Conservation (phyloP, 495 filamentous ascomycete genomes). For the Clohesyomyces aquaticus region DNA sequence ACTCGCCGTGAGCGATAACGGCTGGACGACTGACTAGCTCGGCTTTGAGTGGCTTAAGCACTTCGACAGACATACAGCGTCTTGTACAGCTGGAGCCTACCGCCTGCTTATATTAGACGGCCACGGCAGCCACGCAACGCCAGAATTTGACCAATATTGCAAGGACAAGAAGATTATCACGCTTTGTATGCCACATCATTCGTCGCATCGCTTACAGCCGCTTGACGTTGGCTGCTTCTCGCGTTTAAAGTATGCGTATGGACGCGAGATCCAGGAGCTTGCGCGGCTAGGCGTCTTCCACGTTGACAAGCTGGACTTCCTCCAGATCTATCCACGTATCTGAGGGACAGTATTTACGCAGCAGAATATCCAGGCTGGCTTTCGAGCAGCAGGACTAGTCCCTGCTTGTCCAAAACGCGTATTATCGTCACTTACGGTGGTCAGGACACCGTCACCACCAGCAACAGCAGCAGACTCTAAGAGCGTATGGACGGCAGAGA, state of each 20-base stretch:
- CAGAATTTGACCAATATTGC: conserved; percentile 6
- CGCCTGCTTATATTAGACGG: conserved; percentile 17
- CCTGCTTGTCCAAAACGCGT: background rate
- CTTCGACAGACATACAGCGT: conserved; percentile 14
- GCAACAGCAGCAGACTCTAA: background rate
- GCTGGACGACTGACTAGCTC: conserved; percentile 24
- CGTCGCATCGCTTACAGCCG: conserved; percentile 9
- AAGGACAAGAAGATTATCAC: conserved; percentile 14
- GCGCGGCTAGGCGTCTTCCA: background rate
- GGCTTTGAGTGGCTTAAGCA: conserved; percentile 13
- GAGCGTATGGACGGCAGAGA: background rate
- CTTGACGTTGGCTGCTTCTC: conserved; percentile 20
- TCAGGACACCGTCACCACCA: background rate
- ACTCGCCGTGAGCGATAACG: conserved; percentile 12
- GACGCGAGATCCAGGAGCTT: background rate
- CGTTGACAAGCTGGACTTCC: background rate
- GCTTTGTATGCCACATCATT: conserved; percentile 14
- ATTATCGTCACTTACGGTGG: background rate
- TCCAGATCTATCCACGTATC: background rate
- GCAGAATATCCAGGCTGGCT: background rate
- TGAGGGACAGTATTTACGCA: background rate
- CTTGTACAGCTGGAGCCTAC: background rate
- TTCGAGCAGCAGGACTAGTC: background rate
- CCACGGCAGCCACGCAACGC: conserved; percentile 7
- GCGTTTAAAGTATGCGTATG: conserved; percentile 15